Conservation (phyloP, 2,329 filamentous ascomycete genomes). For the Furcasterigmium furcatum region DNA sequence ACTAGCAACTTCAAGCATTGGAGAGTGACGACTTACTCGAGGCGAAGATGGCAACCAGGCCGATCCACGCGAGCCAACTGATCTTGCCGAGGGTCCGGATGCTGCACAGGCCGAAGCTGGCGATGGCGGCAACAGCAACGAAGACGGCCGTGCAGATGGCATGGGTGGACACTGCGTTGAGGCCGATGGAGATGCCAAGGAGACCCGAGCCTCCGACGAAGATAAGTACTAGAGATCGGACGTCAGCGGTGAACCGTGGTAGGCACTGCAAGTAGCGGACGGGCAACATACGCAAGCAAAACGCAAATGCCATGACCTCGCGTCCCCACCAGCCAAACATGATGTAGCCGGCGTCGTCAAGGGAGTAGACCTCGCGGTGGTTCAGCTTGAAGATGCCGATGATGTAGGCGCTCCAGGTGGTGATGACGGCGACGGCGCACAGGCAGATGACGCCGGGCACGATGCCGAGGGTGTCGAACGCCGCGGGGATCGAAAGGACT, state of each 20-base stretch:
- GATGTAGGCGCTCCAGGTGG: conserved; percentile 44
- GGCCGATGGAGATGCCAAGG: conserved; percentile 31
- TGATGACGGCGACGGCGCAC: conserved; percentile 33
- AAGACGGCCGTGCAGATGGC: conserved; percentile 35
- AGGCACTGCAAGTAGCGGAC: no score
- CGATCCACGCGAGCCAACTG: conserved; percentile 28
- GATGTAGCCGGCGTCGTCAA: conserved; percentile 45
- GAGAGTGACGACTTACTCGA: conserved; percentile 12
- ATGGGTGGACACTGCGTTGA: conserved; percentile 35
- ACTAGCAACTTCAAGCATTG: no score
- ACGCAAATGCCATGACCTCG: conserved; percentile 32
- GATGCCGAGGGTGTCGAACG: conserved; percentile 40
- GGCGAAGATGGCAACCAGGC: conserved; percentile 18
- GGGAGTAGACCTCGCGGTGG: conserved; percentile 46
- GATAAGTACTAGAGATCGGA: conserved; percentile 20
- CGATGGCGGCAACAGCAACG: conserved; percentile 27
- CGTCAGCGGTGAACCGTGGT: no score
- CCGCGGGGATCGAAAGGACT: conserved; percentile 42
- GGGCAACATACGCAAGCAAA: conserved; percentile 25
- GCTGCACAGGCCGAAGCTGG: conserved; percentile 23
- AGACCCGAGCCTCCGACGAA: conserved; percentile 33
- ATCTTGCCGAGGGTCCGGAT: conserved; percentile 25
- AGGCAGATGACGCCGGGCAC: conserved; percentile 43
- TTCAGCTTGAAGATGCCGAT: conserved; percentile 44
- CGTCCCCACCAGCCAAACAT: conserved; percentile 43